These are phyloP conservation scores for Rugonectria rugulosa DNA, from an alignment of 2,329 filamentous ascomycete genomes.

Conservation along the genomic window DNA sequence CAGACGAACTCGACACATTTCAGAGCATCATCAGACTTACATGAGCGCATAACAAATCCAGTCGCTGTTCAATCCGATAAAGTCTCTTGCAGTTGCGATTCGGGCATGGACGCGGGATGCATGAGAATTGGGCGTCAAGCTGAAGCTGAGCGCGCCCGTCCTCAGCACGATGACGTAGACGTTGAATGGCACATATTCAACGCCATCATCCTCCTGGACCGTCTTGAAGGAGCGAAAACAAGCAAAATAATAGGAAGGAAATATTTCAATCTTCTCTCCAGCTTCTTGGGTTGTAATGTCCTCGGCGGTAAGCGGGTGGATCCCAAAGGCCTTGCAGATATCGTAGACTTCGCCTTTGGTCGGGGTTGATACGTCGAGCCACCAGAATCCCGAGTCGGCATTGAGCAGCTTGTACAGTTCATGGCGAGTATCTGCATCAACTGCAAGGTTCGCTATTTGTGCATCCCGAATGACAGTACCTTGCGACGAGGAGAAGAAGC, in stretches of 20 bases:
- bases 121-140: conserved; percentile 86
- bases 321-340: conserved; percentile 92
- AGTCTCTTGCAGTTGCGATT: conserved; percentile 93
- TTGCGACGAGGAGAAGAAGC: conserved; percentile 94
- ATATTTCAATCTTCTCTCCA: conserved; percentile 97
- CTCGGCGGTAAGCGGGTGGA: conserved; percentile 94
- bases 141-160: conserved; percentile 93
- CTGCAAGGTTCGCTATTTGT: conserved; percentile 86
- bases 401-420: conserved; percentile 79
- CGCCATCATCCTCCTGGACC: conserved; percentile 77
- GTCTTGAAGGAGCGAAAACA: conserved; percentile 92
- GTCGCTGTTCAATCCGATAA: conserved; percentile 91
- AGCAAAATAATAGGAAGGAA: conserved; percentile 97
- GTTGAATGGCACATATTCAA: conserved; percentile 93
- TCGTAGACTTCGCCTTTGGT: conserved; percentile 87
- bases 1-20: conserved; percentile 24
- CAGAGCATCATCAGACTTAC: conserved; percentile 56
- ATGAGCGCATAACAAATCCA: conserved; percentile 99
- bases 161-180: conserved; percentile 97
- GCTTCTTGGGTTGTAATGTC: conserved; percentile 96
- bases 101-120: conserved; percentile 88
- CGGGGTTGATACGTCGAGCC: conserved; percentile 92
- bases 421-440: conserved; percentile 87
- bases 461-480: conserved; percentile 94
- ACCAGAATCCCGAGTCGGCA: conserved; percentile 82